Evolutionary conservation across 139 green algal species (phyloP).

Genomic region (Coccomyxa sp.): DNA sequence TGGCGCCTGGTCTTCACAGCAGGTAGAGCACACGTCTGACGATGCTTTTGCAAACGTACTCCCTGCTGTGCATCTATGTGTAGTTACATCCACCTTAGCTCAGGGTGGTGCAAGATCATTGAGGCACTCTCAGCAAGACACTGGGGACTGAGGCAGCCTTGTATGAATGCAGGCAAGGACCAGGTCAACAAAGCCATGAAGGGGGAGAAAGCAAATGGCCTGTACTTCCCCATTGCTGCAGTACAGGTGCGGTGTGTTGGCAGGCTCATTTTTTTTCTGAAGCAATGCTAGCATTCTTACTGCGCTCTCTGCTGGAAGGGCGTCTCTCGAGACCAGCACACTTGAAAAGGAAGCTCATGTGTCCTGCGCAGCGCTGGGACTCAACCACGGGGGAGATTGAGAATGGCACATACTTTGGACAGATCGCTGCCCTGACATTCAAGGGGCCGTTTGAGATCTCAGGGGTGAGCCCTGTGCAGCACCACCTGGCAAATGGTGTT

Average conservation of each 20-base stretch:
- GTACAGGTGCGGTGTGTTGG: background rate
- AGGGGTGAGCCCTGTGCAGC: background rate
- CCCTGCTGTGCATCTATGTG: no score
- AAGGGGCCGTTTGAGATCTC: conserved; percentile 15
- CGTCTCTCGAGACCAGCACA: no score
- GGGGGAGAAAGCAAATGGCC: background rate
- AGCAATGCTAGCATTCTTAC: no score
- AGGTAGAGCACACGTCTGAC: no score
- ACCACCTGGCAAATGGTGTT: background rate
- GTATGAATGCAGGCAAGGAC: background rate
- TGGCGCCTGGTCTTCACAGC: background rate
- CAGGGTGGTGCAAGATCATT: no score
- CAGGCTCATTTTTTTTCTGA: no score
- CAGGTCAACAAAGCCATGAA: background rate
- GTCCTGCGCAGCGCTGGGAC: conserved; percentile 4
- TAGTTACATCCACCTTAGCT: no score
- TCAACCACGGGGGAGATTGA: background rate
- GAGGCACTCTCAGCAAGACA: no score
- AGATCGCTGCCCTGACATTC: conserved; percentile 21
- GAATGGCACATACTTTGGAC: conserved; percentile 22
- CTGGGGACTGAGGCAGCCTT: no score
- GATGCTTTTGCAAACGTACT: no score
- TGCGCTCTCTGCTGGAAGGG: no score
- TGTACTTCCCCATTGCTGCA: background rate
- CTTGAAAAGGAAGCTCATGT: no score